Percentiles rank a stretch among this genome's conserved stretches.
Conservation (phyloP, 106 monocot species). For the Triglochin maritima region DNA sequence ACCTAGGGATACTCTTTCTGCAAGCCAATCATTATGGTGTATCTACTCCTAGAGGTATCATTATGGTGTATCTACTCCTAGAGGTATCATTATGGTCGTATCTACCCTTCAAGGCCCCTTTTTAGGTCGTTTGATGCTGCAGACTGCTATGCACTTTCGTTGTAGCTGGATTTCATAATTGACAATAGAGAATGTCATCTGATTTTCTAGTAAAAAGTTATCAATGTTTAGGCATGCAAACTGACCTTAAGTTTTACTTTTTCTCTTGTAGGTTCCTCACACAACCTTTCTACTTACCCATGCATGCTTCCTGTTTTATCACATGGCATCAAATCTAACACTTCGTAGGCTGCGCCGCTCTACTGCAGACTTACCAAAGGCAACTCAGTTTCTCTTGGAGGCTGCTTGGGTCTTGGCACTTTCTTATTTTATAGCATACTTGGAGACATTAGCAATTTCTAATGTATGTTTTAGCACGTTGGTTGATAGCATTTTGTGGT, state of each 20-base stretch:
- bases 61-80: too few species aligned
- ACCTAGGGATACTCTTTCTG: too few species aligned
- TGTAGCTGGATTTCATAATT: too few species aligned
- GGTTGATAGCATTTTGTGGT: conserved; percentile 1
- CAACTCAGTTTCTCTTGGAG: conserved; percentile 40
- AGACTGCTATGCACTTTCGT: too few species aligned
- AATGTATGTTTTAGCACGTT: conserved; percentile 44
- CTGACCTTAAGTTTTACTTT: not conserved
- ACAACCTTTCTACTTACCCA: conserved; percentile 93
- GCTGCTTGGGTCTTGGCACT: conserved; percentile 77
- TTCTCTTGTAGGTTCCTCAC: conserved; percentile 72
- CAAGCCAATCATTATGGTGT: too few species aligned
- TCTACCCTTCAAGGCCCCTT: too few species aligned
- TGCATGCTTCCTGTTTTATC: conserved; percentile 81
- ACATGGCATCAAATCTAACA: conserved; percentile 75
- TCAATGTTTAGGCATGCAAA: too few species aligned
- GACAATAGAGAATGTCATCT: too few species aligned
- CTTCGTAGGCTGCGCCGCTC: conserved; percentile 67
- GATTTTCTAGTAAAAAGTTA: too few species aligned
- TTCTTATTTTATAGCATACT: conserved; percentile 86
- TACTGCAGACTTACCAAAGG: conserved; percentile 45
- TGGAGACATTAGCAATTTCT: conserved; percentile 93
- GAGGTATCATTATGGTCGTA: too few species aligned
- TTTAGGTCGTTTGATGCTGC: too few species aligned
- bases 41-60: too few species aligned